Base-by-base conservation (phyloP, 306 rosid genomes). In the Casuarina glauca region DNA sequence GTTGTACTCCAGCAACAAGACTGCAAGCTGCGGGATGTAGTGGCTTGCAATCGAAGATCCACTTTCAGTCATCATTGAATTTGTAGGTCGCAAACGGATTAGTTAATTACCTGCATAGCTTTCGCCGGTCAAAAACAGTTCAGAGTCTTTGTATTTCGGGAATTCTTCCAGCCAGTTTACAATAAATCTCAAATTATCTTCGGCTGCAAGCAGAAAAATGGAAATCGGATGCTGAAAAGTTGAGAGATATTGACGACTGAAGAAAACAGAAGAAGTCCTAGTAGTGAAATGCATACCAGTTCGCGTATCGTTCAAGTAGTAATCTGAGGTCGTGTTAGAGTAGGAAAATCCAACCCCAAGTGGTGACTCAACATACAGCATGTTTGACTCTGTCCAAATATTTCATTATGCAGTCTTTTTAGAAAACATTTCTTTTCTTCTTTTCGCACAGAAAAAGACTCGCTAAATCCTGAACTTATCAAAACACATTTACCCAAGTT, bases 281-380 rank as follows among this genome's bases (percentile, higher is more conserved):
- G 5, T 66, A 32, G 49, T 16, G 9, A 42, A 41, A 66, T 41
- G 20, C 36, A 9, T 66, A 42, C 71, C 50, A 3, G 50, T 66
- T 49, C 3, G 50, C 9, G 50, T 42, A 7, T 41, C 48, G 12
- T 42, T 63, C 69, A 46, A 38, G 10, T 36, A 13, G 46, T 38
- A 63, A 63, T 63, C 69, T 6, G 46, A 63, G 20, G 45, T 63
- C 9, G 50, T 17, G 50, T 66, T 66, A 15, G 71, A 17, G 50
- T 17, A 66, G 6, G 50, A 66, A 41, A 66, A 42, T 42, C 71
- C 50, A 66, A 66, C 70, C 48, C 70, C 70, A 64, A 64, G 39
- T 15, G 32, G 49, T 41, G 49, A 41, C 70, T 39, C 32, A 39
- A 64, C 70, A 17, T 66, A 66, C 9, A 66, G 8, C 71, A 42